Conservation (phyloP, 371 early-diverging fungal species). For the Mucor mucedo region DNA sequence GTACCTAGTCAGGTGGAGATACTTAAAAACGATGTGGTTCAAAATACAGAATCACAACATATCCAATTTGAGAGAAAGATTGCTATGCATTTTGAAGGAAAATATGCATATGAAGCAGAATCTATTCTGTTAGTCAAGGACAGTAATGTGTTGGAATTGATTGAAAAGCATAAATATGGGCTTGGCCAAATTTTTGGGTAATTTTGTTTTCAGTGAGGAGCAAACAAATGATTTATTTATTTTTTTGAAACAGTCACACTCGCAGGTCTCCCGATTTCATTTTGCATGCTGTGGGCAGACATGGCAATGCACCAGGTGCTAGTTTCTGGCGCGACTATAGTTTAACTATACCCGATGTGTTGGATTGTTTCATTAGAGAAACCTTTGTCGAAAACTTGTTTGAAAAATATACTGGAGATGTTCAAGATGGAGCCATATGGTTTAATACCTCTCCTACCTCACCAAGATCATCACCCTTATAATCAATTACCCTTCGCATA, state of each 20-base stretch:
- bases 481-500: too few relatives aligned
- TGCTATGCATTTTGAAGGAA: conserved; percentile 46
- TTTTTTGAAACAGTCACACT: conserved; percentile 32
- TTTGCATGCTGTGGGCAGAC: conserved; percentile 46
- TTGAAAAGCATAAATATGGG: conserved; percentile 53
- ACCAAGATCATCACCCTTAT: background rate
- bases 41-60: background rate
- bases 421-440: conserved; percentile 24
- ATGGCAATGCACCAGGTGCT: conserved; percentile 41
- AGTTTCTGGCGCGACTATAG: conserved; percentile 57
- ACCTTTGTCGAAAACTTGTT: conserved; percentile 47
- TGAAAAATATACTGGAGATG: conserved; percentile 31
- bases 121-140: conserved; percentile 48
- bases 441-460: conserved; percentile 1
- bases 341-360: conserved; percentile 33
- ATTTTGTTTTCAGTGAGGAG: background rate
- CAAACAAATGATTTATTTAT: background rate
- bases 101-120: conserved; percentile 48
- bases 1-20: conserved; percentile 48
- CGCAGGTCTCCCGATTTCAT: conserved; percentile 45
- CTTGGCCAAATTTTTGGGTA: conserved; percentile 56
- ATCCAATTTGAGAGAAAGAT: conserved; percentile 46
- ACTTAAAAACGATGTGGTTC: conserved; percentile 34
- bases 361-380: conserved; percentile 53
- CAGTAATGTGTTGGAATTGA: conserved; percentile 33